Base-by-base conservation (phyloP, 371 early-diverging fungal genomes). In the Mucor ambiguus region DNA sequence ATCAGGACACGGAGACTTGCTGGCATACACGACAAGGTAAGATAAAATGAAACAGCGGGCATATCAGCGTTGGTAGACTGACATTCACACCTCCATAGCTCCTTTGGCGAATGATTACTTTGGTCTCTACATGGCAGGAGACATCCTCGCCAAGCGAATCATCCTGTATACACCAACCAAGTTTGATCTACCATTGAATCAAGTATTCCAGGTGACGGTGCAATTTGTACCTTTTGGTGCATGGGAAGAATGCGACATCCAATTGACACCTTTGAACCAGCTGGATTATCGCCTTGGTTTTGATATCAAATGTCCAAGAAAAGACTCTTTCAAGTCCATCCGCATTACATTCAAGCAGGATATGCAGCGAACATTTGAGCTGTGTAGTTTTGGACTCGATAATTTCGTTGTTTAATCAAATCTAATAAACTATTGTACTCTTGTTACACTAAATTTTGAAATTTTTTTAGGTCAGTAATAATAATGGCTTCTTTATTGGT, bases 1-100 rank as follows among this genome's bases (percentile, higher is more conserved):
- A 88, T 74, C 73, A 72, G 14, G 75, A 88, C 60, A 60, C 69
- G 7, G 77, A 63, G 16, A 86, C 89, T 3, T 88, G 89, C 44
- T 88, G 89, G 89, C 71, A 80, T 24, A 77, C 83, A 22, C 74
- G 68, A 60, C 64, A 44, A 56, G 52, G 85, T 82, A 78, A 58
- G 62, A 61, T 20, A 14, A 1, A 10, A 9, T 35, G 9, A 11
- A 38, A 33, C 33, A 6, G 33, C 30, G 41, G 41, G 18, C 41
- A 41, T 3, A 5, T 18, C 41, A 18, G 6, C 41, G 2, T 37
- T 41, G 41, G 52, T 18, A 41, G 41, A 41, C 41, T 41, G 37
- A 35, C 37, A 35, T 7, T 12, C 37, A 35, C 41, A 41, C 5
- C 37, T 14, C 18, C 18, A 5, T 18, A 71, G 78, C 82, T 0